A percentile compares a stretch with the other conserved stretches of the same genome.
phyloP scores from a whole-genome alignment of 2,329 filamentous ascomycete genomes.

The Xylariaceae sp. region DNA sequence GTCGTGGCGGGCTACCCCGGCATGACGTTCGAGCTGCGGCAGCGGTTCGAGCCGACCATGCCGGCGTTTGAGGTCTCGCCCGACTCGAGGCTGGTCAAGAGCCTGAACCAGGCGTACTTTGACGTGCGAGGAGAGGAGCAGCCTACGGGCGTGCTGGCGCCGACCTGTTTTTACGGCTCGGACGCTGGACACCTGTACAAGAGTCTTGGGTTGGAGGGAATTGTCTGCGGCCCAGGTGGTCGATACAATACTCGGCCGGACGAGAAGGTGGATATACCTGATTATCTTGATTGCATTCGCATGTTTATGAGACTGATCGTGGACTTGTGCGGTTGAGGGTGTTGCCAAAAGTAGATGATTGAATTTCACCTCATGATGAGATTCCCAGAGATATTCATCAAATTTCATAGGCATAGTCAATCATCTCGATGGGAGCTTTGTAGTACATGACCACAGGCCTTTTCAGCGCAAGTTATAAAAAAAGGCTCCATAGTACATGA shows the following conservation, averaged over 20 bases:
- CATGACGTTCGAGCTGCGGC: constrained; percentile 19
- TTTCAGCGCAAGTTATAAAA: no score
- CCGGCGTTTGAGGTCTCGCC: constrained; percentile 19
- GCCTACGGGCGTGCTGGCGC: constrained; percentile 18
- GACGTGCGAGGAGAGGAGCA: constrained; percentile 13
- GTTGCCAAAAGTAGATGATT: no score
- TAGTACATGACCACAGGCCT: no score
- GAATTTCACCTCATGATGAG: no score
- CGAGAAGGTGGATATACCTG: constrained; percentile 23
- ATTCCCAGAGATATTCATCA: no score
- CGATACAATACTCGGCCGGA: neutral
- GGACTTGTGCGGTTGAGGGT: constrained; percentile 19
- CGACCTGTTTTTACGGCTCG: constrained; percentile 14
- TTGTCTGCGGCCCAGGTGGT: constrained; percentile 19
- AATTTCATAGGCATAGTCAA: no score
- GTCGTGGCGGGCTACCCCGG: constrained; percentile 14
- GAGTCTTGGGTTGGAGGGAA: constrained; percentile 21
- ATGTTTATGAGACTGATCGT: constrained; percentile 24
- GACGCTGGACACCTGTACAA: constrained; percentile 22
- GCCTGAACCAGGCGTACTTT: constrained; percentile 18
- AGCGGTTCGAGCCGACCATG: constrained; percentile 20
- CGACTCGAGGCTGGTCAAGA: constrained; percentile 13
- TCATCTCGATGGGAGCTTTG: no score
- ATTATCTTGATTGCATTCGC: constrained; percentile 21
- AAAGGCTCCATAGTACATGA: no score